Evolutionary conservation across 305 asterid species (phyloP), one percentile per base, ranked within the genome.

Genomic region (Rubia peregrina): DNA sequence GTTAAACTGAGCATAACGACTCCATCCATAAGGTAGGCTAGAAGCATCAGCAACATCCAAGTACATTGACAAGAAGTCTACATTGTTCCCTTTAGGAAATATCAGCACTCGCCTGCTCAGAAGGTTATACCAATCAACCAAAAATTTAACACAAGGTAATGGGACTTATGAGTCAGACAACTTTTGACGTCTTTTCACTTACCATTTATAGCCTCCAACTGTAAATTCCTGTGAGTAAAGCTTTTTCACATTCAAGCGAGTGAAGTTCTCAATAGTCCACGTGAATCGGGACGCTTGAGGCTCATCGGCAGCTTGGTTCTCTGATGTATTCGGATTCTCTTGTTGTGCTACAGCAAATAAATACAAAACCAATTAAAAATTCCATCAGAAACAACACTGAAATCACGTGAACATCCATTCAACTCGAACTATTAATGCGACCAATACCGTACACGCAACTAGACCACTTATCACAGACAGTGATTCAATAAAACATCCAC

Each of bases 141-240:
- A 30, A 70, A 17, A 42, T 60, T 26, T 40, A 78, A 68, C n/a
- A 21, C 42, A 33, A 8, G 30, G 7, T 13, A 42, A 36, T 41
- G 55, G 70, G 56, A 62, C 16, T 16, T 22, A 60, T 19, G 24
- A 48, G 5, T 19, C 46, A 60, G 33, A 49, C 70, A 61, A 81
- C 16, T 53, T 62, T 33, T 72, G 51, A 61, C 49, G 71, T 36
- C 63, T 70, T 22, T 57, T 26, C 46, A 65, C 61, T 68, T 80
- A 93, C 98, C 98, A 93, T 83, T 93, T 93, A 80, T 88, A 87
- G 74, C 89, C 77, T 74, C 98, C 98, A 53, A 89, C 96, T 75
- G 75, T 21, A 75, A 93, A 93, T 78, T 82, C 83, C 11, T 90
- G 97, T 1, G 97, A 93, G 71, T 93, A 93, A 69, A 83, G 87